Conservation (phyloP, 2,329 filamentous ascomycete species). For the Aaosphaeria arxii region DNA sequence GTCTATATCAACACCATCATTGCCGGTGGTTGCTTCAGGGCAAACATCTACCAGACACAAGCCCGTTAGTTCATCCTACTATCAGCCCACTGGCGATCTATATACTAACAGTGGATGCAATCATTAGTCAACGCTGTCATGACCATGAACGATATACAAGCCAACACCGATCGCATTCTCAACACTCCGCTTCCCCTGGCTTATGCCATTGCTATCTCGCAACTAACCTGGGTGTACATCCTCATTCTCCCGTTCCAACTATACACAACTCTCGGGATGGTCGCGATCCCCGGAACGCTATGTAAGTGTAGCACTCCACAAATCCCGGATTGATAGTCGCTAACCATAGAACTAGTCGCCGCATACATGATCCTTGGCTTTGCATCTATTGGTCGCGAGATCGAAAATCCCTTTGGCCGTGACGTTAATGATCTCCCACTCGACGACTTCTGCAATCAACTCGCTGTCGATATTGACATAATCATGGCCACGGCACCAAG, state of each 20-base stretch:
- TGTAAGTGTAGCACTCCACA: too few species aligned
- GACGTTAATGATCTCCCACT: slow-evolving; percentile 70
- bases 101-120: too few species aligned
- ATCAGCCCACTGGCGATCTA: too few species aligned
- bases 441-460: slow-evolving; percentile 72
- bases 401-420: slow-evolving; percentile 80
- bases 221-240: slow-evolving; percentile 84
- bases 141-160: slow-evolving; percentile 68
- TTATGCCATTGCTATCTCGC: slow-evolving; percentile 79
- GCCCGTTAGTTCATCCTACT: slow-evolving; percentile 24
- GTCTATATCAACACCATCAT: slow-evolving; percentile 64
- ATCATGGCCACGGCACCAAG: slow-evolving; percentile 60
- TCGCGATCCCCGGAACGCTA: slow-evolving; percentile 66
- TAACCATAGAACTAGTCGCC: slow-evolving; percentile 46
- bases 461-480: slow-evolving; percentile 71
- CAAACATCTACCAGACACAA: slow-evolving; percentile 59
- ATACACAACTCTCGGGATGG: slow-evolving; percentile 60
- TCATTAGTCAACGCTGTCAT: slow-evolving; percentile 55
- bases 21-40: slow-evolving; percentile 52
- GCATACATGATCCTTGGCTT: slow-evolving; percentile 83
- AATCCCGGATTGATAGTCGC: too few species aligned
- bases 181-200: slow-evolving; percentile 79
- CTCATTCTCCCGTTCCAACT: slow-evolving; percentile 80
- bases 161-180: slow-evolving; percentile 72
- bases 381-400: slow-evolving; percentile 71